Evolutionary conservation across 2,329 filamentous ascomycete species (phyloP).

Genomic region (Penicillium sumatraense): DNA sequence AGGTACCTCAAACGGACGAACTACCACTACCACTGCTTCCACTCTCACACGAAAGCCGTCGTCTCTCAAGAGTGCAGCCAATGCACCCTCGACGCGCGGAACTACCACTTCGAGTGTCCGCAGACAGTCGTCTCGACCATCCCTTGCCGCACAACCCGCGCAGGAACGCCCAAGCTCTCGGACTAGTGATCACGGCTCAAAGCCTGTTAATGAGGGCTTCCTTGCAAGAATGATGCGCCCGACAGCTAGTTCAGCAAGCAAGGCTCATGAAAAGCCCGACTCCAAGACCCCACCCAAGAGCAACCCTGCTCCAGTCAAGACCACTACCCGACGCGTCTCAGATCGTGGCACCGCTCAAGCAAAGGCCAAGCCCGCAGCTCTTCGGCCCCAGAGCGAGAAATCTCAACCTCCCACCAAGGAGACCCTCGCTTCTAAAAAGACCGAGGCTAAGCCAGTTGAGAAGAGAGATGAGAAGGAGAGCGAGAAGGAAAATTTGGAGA

Average conservation of each 20-base stretch:
- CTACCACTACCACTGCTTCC: constrained; percentile 25
- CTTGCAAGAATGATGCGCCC: constrained; percentile 58
- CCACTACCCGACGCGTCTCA: constrained; percentile 28
- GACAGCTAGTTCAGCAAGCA: constrained; percentile 55
- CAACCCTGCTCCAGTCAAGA: constrained; percentile 24
- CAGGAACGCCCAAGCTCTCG: constrained; percentile 48
- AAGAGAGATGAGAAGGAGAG: constrained; percentile 20
- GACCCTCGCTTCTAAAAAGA: background rate
- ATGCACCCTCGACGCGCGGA: constrained; percentile 27
- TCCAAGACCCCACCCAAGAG: constrained; percentile 43
- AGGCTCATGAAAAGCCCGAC: constrained; percentile 53
- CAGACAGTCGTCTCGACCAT: constrained; percentile 38
- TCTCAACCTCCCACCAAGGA: constrained; percentile 19
- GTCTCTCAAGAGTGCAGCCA: constrained; percentile 33
- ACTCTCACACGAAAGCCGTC: constrained; percentile 44
- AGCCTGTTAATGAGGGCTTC: constrained; percentile 51
- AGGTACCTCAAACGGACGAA: constrained; percentile 31
- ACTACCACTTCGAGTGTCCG: constrained; percentile 31
- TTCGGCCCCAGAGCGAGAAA: constrained; percentile 29
- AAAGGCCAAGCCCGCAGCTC: constrained; percentile 21
- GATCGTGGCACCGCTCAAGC: constrained; percentile 21
- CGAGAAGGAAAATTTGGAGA: constrained; percentile 25
- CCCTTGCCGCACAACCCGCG: constrained; percentile 33
- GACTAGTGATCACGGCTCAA: constrained; percentile 41
- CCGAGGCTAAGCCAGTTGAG: constrained; percentile 9